These are phyloP conservation scores for Elaeagnus macrophylla DNA, from an alignment of 306 rosid genomes.

Conservation along the genomic window DNA sequence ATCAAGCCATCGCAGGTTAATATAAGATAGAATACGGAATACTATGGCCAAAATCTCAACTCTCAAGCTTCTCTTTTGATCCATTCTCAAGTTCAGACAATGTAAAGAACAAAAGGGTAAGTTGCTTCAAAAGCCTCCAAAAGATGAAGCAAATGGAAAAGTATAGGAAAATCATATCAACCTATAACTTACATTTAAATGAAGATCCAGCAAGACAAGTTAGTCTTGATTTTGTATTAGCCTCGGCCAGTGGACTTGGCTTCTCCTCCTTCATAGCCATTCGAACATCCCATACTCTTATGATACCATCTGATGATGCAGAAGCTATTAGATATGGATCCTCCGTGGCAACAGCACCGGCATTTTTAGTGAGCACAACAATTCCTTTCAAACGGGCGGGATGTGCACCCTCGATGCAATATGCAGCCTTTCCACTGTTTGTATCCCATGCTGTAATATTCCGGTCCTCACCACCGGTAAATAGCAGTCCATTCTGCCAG, in stretches of 20 bases:
- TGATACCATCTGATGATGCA: constrained; percentile 81
- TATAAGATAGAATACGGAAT: too few relatives aligned
- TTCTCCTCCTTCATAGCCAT: constrained; percentile 48
- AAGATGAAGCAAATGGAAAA: too few relatives aligned
- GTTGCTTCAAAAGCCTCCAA: too few relatives aligned
- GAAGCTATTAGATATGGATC: constrained; percentile 69
- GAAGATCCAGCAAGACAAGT: constrained; percentile 86
- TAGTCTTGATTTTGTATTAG: constrained; percentile 65
- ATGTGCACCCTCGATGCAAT: constrained; percentile 70
- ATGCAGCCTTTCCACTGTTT: constrained; percentile 66
- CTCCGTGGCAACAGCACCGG: constrained; percentile 36
- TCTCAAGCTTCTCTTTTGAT: too few relatives aligned
- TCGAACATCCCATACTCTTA: constrained; percentile 93
- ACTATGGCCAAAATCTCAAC: too few relatives aligned
- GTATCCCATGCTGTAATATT: constrained; percentile 74
- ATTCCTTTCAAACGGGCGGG: constrained; percentile 76
- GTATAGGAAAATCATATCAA: too few relatives aligned
- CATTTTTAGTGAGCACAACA: constrained; percentile 42
- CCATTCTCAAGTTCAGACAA: too few relatives aligned
- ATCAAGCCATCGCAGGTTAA: too few relatives aligned
- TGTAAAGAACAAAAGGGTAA: too few relatives aligned
- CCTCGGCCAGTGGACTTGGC: constrained; percentile 68
- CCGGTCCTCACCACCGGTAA: constrained; percentile 77
- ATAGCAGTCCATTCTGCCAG: constrained; percentile 68
- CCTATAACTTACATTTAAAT: constrained; percentile 47